These are phyloP conservation scores for Aspergillus avenaceus DNA, from an alignment of 495 filamentous ascomycete genomes.

Conservation along the genomic window DNA sequence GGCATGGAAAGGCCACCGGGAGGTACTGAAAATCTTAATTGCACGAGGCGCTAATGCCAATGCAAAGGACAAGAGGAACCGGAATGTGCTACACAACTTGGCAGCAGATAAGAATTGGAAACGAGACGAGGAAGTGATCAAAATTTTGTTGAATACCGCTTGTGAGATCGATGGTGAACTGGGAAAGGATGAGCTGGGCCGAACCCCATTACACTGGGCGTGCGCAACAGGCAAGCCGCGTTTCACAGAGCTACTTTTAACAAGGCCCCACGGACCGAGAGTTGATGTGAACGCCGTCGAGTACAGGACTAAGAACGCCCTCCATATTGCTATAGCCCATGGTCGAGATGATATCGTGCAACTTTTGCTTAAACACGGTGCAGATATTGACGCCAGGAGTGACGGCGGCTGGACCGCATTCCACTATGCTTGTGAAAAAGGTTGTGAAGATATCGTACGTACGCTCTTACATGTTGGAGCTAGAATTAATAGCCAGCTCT, in stretches of 20 bases:
- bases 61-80: conserved; percentile 29
- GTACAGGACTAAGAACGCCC: conserved; percentile 53
- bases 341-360: conserved; percentile 50
- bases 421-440: conserved; percentile 60
- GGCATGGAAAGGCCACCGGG: conserved; percentile 51
- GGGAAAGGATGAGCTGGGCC: conserved; percentile 42
- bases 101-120: conserved; percentile 51
- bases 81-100: conserved; percentile 52
- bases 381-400: conserved; percentile 52
- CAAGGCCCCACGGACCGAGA: conserved; percentile 30
- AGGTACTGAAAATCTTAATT: conserved; percentile 48
- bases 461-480: conserved; percentile 48
- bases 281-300: conserved; percentile 51
- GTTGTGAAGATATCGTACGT: conserved; percentile 43
- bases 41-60: conserved; percentile 46
- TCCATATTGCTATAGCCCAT: conserved; percentile 58
- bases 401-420: conserved; percentile 62
- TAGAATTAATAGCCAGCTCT: conserved; percentile 49
- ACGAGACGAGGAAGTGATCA: conserved; percentile 49
- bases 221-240: conserved; percentile 55
- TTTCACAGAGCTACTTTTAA: conserved; percentile 53
- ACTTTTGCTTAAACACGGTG: conserved; percentile 48
- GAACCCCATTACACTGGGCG: conserved; percentile 62
- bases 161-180: conserved; percentile 38
- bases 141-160: conserved; percentile 37